Evolutionary conservation across 306 rosid genomes (phyloP).

Genomic region (Coriaria nepalensis): DNA sequence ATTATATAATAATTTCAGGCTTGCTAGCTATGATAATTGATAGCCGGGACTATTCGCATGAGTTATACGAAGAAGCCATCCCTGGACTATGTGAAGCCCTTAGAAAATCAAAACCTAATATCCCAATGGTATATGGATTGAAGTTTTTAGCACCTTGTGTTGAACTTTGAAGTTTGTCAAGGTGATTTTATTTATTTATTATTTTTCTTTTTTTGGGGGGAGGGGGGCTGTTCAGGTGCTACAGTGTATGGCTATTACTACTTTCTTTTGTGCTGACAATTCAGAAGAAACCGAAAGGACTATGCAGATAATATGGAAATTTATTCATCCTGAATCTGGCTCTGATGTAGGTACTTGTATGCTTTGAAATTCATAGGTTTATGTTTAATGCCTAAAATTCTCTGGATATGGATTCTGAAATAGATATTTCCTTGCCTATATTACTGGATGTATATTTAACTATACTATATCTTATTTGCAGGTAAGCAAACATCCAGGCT

Average conservation of each 20-base stretch:
- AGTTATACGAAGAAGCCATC: slow-evolving; percentile 8
- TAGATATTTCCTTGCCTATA: no score
- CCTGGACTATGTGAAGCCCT: not conserved
- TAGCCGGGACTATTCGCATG: slow-evolving; percentile 13
- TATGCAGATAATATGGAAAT: slow-evolving; percentile 26
- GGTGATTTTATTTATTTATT: not conserved
- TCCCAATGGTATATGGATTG: not conserved
- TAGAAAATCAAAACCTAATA: not conserved
- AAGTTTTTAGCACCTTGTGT: not conserved
- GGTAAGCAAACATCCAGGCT: slow-evolving; percentile 9
- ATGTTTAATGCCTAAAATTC: slow-evolving; percentile 2
- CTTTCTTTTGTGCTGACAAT: slow-evolving; percentile 20
- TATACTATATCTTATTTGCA: slow-evolving; percentile 7
- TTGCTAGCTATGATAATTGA: slow-evolving; percentile 19
- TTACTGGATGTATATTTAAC: not conserved
- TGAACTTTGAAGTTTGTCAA: not conserved
- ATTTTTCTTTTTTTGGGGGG: slow-evolving; percentile 1
- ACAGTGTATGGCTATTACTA: slow-evolving; percentile 24
- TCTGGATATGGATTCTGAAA: no score
- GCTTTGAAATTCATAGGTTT: not conserved
- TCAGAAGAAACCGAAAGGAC: slow-evolving; percentile 17
- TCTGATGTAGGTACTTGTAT: slow-evolving; percentile 11
- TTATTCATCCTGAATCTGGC: slow-evolving; percentile 10
- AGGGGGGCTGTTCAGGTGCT: slow-evolving; percentile 10
- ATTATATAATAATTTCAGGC: slow-evolving; percentile 12